phyloP scores from a whole-genome alignment of 2,329 filamentous ascomycete genomes.

The Fusarium circinatum region DNA sequence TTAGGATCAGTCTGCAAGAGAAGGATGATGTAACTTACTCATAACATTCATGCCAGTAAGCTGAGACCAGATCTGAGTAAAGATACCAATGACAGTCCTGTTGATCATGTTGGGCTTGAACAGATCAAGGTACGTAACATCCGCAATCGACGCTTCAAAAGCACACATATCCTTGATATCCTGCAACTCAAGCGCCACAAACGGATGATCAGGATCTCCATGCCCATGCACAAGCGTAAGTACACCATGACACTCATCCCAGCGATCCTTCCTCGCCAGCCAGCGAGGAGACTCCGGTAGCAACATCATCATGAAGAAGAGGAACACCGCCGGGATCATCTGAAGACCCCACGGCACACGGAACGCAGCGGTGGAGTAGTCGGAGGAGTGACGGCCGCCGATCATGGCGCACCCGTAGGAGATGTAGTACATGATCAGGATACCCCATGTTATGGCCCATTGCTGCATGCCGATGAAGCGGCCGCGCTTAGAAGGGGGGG shows the following conservation, averaged over 20 bases:
- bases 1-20: neutral
- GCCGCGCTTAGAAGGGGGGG: conserved; percentile 59
- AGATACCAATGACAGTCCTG: conserved; percentile 62
- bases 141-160: conserved; percentile 75
- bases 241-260: conserved; percentile 65
- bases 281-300: conserved; percentile 67
- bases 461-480: conserved; percentile 67
- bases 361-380: conserved; percentile 67
- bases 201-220: conserved; percentile 71
- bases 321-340: conserved; percentile 66
- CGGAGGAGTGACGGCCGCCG: conserved; percentile 49
- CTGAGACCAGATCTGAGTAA: conserved; percentile 67
- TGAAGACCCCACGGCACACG: conserved; percentile 71
- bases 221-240: conserved; percentile 70
- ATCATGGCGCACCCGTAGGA: conserved; percentile 74
- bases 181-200: conserved; percentile 73
- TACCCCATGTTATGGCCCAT: conserved; percentile 78
- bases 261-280: conserved; percentile 74
- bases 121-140: conserved; percentile 77
- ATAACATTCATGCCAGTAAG: conserved; percentile 67
- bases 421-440: conserved; percentile 74
- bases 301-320: conserved; percentile 69
- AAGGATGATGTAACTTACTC: conserved; percentile 54
- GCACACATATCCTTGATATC: conserved; percentile 80
- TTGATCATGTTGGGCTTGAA: conserved; percentile 74